Evolutionary conservation across 345 rosid species (phyloP), one percentile per base, ranked within the genome.

Genomic region (Microthlaspi erraticum): DNA sequence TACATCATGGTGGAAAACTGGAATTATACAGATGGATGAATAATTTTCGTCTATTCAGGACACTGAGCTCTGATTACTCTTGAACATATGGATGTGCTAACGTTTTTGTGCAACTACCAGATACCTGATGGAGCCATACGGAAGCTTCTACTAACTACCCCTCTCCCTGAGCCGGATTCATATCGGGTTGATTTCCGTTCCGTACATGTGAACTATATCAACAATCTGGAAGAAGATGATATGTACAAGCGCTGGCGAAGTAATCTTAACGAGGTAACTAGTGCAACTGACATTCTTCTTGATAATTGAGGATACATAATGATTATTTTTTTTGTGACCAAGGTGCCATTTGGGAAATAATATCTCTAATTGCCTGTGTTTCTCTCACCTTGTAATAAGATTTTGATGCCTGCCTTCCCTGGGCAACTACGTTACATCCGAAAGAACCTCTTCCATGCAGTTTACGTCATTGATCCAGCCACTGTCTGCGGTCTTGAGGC

Each of bases 351-450:
- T 38, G 29, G 55, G 14, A 62, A 72, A 54, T 54, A 13, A 55
- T 37, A 52, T 67, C 55, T 57, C 71, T 75, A 16, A 73, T 50
- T 11, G n/a, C 39, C 34, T 77, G 42, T 71, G 34, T 73, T 68
- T 51, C 68, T 71, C 49, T 66, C 60, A 32, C 60, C 23, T 53
- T 62, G 66, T 58, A 77, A 12, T 84, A 81, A 94, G 98, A 85
- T 94, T 81, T 88, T 91, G 82, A 89, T 89, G 98, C 99, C 99
- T 45, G 96, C 88, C 60, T 94, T 85, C 85, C 96, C 96, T 60
- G 98, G 98, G 55, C 98, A 94, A 82, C 79, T 85, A 56, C 99
- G 90, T 61, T 92, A 94, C 68, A 88, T 94, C 68, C 91, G 97
- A 56, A 94, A 92, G 83, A 94, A 91, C 86, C 80, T 94, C 68